Base-by-base conservation (phyloP, 2,329 filamentous ascomycete genomes). In the Colletotrichum lindemuthianum region DNA sequence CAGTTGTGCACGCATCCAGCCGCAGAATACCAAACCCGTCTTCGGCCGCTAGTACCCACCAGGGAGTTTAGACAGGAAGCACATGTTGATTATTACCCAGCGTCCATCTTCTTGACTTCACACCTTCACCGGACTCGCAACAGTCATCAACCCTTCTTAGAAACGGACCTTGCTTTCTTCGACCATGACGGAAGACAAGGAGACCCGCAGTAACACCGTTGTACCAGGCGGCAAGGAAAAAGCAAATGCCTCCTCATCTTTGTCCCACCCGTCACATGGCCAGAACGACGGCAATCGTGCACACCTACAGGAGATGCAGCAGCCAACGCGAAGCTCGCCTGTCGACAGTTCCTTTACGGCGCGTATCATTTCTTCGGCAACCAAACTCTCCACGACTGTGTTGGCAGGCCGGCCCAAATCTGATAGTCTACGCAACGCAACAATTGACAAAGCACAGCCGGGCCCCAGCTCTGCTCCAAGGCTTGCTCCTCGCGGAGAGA, bases 331-430 rank as follows among this genome's bases (percentile, higher is more conserved):
- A 6, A 11, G 36, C 53, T 34, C 45, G n/a, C 49, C 13, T 13
- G 16, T 10, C 12, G 43, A 43, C 32, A 10, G 12, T 16, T 61
- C 63, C 10, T 43, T 65, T 15, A 16, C 47, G 15, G 43, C 34
- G 12, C 63, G 63, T 12, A 48, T 65, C 12, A 36, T 37, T 12
- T 50, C 52, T 12, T 65, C 63, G 37, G 52, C 58, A 15, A 16
- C 47, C 34, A 55, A 15, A 32, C 63, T 65, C 32, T 65, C 63
- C 34, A 45, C 47, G 24, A 32, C 32, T 15, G 59, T 33, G 13
- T 36, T 65, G 8, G 33, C 47, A 47, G 36, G 40, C 13, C 58
- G 36, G 24, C 24, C 24, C 4, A 4, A 24, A 16, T 41, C 51
- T n/a, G 52, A 52, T 10, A n/a, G 6, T 15, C 37, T 63, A 11